Base-by-base conservation (phyloP, 2,329 filamentous ascomycete genomes). In the Neofusicoccum laricinum region DNA sequence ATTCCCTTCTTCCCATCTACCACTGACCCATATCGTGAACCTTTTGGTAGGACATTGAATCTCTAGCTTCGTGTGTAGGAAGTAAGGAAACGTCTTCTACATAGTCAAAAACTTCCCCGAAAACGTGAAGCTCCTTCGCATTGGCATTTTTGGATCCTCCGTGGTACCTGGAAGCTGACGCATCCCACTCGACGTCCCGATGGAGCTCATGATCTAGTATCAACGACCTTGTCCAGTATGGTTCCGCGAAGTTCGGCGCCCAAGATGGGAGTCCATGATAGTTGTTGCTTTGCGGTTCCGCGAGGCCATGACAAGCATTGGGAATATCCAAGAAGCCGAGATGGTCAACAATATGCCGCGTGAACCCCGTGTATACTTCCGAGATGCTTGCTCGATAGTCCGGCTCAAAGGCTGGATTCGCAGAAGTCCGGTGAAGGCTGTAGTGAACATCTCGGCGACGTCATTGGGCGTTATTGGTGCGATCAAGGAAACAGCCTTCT, bases 201-300 rank as follows among this genome's bases (percentile, higher is more conserved):
- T 7, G 7, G 1, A 30, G 25, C 5, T 1, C 7, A 6, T 7
- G 1, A 30, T 30, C 5, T 30, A 30, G 25, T 30, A 30, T 30
- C 25, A 30, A 30, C 1, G 25, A 30, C 1, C 1, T 30, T 5
- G 32, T 12, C 6, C 48, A 17, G 17, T 15, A 38, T 5, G 15
- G 1, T 17, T 34, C n/a, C 2, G 7, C 34, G 49, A 51, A 51
- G 32, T 51, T 34, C 4, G 49, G 49, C n/a, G 36, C 49, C 49
- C 49, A 51, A 17, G 49, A 51, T 7, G 49, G 49, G 7, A 51
- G 49, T 10, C 11, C 14, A 11, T 38, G 2, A 8, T 17, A 10
- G 7, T 12, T 1, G 7, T 36, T 2, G 2, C 3, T 2, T n/a
- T 2, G 6, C 6, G 3, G 8, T 17, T 36, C 3, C 2, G 2